phyloP scores from a whole-genome alignment of 2,329 filamentous ascomycete species.

The Plenodomus tracheiphilus region DNA sequence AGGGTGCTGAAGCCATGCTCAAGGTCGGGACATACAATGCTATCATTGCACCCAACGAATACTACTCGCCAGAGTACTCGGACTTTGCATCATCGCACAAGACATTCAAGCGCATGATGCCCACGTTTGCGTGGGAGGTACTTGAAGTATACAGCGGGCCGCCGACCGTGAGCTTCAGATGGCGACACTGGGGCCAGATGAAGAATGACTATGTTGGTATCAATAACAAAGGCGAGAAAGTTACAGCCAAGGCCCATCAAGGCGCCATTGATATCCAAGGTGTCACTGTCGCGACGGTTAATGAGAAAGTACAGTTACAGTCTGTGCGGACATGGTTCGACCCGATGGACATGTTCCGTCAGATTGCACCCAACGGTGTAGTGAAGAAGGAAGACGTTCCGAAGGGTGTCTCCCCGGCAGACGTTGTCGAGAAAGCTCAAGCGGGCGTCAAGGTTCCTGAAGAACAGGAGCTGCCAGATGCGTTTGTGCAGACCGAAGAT shows the following conservation, averaged over 20 bases:
- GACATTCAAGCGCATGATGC: constrained; percentile 75
- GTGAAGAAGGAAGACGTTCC: constrained; percentile 50
- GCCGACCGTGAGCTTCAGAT: constrained; percentile 64
- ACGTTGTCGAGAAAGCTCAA: constrained; percentile 30
- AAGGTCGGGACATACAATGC: constrained; percentile 71
- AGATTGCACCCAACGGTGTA: constrained; percentile 59
- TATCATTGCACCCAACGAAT: constrained; percentile 65
- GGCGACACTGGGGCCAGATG: constrained; percentile 71
- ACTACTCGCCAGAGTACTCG: constrained; percentile 64
- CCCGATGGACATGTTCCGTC: constrained; percentile 67
- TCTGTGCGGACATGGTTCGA: constrained; percentile 68
- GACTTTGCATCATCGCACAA: constrained; percentile 69
- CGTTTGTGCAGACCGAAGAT: constrained; percentile 12
- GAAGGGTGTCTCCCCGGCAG: constrained; percentile 35
- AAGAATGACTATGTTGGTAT: constrained; percentile 67
- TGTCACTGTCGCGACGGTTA: constrained; percentile 63
- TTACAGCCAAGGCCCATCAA: constrained; percentile 64
- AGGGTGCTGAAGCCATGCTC: constrained; percentile 66
- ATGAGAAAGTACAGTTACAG: constrained; percentile 62
- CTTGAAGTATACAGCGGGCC: constrained; percentile 69
- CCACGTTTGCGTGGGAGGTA: constrained; percentile 72
- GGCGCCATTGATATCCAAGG: constrained; percentile 66
- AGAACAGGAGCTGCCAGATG: constrained; percentile 18
- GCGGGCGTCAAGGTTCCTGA: constrained; percentile 12
- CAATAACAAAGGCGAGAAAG: constrained; percentile 65